phyloP scores from a whole-genome alignment of 139 green algal genomes.

The Asterochloris erici region DNA sequence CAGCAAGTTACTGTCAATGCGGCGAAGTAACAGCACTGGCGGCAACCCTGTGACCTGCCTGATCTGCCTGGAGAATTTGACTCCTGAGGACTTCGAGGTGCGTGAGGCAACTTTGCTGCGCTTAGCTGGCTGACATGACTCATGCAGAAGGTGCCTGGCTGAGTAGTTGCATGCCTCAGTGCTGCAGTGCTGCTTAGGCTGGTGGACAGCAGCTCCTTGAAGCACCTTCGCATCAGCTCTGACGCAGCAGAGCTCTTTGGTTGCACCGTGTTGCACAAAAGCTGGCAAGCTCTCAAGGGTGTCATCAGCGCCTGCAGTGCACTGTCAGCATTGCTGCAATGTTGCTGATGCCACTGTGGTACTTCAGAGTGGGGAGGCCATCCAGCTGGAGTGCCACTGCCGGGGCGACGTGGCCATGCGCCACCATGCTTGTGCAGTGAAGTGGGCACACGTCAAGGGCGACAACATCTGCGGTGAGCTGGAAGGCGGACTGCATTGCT shows the following conservation, averaged over 20 bases:
- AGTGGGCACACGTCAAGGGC: slow-evolving; percentile 77
- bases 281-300: no score
- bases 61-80: slow-evolving; percentile 78
- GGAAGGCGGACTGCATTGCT: slow-evolving; percentile 11
- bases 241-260: no score
- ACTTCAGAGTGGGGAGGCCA: slow-evolving; percentile 62
- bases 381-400: slow-evolving; percentile 70
- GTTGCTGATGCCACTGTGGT: neutral
- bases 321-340: no score
- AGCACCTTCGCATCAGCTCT: no score
- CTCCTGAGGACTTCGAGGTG: slow-evolving; percentile 43
- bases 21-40: neutral
- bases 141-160: no score
- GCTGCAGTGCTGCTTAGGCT: no score
- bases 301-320: no score
- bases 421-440: slow-evolving; percentile 72
- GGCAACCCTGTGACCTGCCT: slow-evolving; percentile 47
- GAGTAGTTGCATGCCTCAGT: no score
- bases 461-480: slow-evolving; percentile 9
- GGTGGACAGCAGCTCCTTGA: no score
- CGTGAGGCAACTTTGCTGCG: neutral
- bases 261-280: no score
- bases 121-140: no score
- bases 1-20: neutral
- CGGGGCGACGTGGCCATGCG: slow-evolving; percentile 76